Evolutionary conservation across 2,329 filamentous ascomycete genomes (phyloP).

Genomic region (Sphaerostilbella broomeana): DNA sequence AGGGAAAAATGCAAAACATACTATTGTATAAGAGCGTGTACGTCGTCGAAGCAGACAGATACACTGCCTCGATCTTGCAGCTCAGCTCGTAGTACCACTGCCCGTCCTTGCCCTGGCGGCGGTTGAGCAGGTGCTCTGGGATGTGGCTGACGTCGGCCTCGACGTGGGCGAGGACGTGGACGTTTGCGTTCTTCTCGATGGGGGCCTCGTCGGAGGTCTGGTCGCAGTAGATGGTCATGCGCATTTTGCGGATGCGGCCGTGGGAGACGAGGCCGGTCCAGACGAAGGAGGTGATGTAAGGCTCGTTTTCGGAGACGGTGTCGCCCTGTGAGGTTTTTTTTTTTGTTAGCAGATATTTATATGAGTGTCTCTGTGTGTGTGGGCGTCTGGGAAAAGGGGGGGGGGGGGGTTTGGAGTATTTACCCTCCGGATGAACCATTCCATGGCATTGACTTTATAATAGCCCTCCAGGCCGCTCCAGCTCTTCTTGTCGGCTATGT

Average conservation of each 20-base stretch:
- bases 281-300: slow-evolving; percentile 28
- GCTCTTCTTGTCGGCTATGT: slow-evolving; percentile 26
- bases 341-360: slow-evolving; percentile 3
- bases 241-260: slow-evolving; percentile 29
- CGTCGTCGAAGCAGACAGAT: slow-evolving; percentile 35
- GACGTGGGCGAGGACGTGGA: slow-evolving; percentile 30
- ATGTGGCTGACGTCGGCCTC: slow-evolving; percentile 37
- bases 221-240: slow-evolving; percentile 32
- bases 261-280: slow-evolving; percentile 26
- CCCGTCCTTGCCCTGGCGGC: slow-evolving; percentile 30
- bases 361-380: too few relatives aligned
- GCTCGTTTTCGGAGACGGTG: slow-evolving; percentile 33
- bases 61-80: slow-evolving; percentile 36
- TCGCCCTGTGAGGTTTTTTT: slow-evolving; percentile 24
- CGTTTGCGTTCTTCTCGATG: slow-evolving; percentile 29
- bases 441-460: slow-evolving; percentile 34
- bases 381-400: too few relatives aligned
- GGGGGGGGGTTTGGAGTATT: slow-evolving; percentile 4
- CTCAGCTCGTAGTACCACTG: slow-evolving; percentile 34
- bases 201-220: slow-evolving; percentile 27
- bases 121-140: slow-evolving; percentile 29
- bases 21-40: slow-evolving; percentile 39
- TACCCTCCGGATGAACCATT: slow-evolving; percentile 38
- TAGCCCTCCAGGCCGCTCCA: slow-evolving; percentile 33
- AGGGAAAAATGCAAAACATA: slow-evolving; percentile 18